phyloP scores from a whole-genome alignment of 2,329 filamentous ascomycete species.

The Cercospora berteroae region DNA sequence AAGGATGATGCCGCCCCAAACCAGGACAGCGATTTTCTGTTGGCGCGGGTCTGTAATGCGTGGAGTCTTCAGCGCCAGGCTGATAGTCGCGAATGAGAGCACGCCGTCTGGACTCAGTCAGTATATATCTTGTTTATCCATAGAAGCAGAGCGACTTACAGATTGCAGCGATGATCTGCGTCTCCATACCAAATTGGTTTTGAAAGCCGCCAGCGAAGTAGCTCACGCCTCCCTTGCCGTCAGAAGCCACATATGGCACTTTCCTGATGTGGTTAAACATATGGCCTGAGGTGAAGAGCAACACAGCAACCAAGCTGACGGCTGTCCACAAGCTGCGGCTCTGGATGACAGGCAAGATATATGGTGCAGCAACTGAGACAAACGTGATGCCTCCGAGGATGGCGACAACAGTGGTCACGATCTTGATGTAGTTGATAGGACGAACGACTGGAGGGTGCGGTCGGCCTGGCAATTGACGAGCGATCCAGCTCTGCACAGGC shows the following conservation, averaged over 20 bases:
- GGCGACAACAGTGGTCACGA: constrained; percentile 66
- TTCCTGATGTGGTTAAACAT: constrained; percentile 99
- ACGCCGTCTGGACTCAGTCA: constrained; percentile 60
- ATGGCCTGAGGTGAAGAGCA: constrained; percentile 92
- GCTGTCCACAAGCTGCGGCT: constrained; percentile 94
- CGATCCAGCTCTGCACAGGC: constrained; percentile 73
- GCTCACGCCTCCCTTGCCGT: constrained; percentile 79
- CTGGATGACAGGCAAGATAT: constrained; percentile 75
- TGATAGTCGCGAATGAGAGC: constrained; percentile 85
- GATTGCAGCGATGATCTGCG: constrained; percentile 88
- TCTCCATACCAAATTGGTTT: constrained; percentile 90
- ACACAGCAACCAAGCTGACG: constrained; percentile 79
- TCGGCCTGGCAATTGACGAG: constrained; percentile 70
- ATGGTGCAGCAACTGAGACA: constrained; percentile 69
- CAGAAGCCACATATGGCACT: constrained; percentile 83
- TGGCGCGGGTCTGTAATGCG: constrained; percentile 72
- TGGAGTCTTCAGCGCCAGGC: constrained; percentile 89
- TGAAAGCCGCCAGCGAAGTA: constrained; percentile 93
- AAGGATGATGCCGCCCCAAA: constrained; percentile 75
- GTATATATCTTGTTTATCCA: constrained; percentile 16
- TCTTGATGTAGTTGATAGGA: constrained; percentile 82
- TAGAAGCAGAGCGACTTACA: constrained; percentile 63
- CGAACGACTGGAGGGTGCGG: constrained; percentile 76
- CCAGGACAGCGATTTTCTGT: constrained; percentile 77
- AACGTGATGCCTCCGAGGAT: constrained; percentile 68